These are phyloP conservation scores for Acaromyces ingoldii DNA, from an alignment of 1,284 basidiomycete species.

Conservation along the genomic window DNA sequence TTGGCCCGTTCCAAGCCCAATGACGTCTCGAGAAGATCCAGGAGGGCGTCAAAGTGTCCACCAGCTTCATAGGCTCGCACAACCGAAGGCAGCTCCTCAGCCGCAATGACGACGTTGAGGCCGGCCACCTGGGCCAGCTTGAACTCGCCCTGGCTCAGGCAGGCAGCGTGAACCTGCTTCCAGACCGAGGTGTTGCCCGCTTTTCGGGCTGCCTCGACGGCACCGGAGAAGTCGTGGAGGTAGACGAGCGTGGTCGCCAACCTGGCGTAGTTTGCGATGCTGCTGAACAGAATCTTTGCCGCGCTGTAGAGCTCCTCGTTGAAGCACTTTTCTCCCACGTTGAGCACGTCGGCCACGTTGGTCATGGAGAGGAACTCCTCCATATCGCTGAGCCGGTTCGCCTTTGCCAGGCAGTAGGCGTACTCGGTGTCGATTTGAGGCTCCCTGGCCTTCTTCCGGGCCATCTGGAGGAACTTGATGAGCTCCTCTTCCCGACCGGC, in stretches of 20 bases:
- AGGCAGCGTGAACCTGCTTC: constrained; percentile 99
- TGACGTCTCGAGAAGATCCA: constrained; percentile 85
- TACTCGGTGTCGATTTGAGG: constrained; percentile 89
- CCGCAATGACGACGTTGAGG: constrained; percentile 52
- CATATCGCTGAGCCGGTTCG: constrained; percentile 60
- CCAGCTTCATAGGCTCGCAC: constrained; percentile 82
- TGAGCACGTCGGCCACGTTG: constrained; percentile 92
- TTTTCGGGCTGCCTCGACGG: constrained; percentile 96
- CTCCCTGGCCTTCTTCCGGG: constrained; percentile 93
- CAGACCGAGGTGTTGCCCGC: constrained; percentile 99
- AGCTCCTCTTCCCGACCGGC: constrained; percentile 98
- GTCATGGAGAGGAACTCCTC: constrained; percentile 99
- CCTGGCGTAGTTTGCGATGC: constrained; percentile 97
- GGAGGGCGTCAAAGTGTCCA: constrained; percentile 91
- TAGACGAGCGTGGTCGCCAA: constrained; percentile 98
- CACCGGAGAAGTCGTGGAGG: constrained; percentile 93
- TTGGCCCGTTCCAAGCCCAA: constrained; percentile 88
- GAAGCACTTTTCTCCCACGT: constrained; percentile 98
- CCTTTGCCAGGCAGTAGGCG: constrained; percentile 50
- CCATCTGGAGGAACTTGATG: constrained; percentile 97
- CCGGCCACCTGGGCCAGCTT: constrained; percentile 81
- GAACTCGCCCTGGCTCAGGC: constrained; percentile 95
- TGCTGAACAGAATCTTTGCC: constrained; percentile 87
- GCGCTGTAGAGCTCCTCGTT: constrained; percentile 97
- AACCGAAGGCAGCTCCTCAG: constrained; percentile 81